Conservation (phyloP, 441 rosid genomes). For the Aleurites moluccanus region DNA sequence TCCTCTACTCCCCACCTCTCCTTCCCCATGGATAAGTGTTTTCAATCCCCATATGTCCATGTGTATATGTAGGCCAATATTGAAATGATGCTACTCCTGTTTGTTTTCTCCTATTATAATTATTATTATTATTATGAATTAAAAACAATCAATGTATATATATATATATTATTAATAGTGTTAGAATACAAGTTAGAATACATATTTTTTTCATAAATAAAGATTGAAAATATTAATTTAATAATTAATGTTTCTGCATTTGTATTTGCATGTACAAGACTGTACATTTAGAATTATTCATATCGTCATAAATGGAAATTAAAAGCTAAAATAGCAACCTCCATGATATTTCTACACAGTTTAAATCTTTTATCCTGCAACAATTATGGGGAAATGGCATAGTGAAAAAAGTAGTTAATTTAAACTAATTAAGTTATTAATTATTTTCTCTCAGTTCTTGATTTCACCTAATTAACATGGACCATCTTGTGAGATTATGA, state of each 20-base stretch:
- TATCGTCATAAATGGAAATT: too few species aligned
- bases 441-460: neutral
- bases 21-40: constrained; percentile 10
- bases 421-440: neutral
- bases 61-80: constrained; percentile 23
- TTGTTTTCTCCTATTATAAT: too few species aligned
- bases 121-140: too few species aligned
- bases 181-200: too few species aligned
- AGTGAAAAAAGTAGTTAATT: neutral
- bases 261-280: neutral
- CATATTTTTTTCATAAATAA: too few species aligned
- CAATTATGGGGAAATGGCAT: neutral
- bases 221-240: too few species aligned
- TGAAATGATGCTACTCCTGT: neutral
- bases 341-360: too few species aligned
- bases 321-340: too few species aligned
- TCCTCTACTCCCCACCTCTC: neutral
- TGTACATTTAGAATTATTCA: neutral
- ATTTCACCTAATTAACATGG: neutral
- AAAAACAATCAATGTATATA: too few species aligned
- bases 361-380: neutral
- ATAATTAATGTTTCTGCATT: neutral
- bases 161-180: too few species aligned
- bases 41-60: constrained; percentile 13
- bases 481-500: neutral